These are phyloP conservation scores for Hippophae rhamnoides DNA, from an alignment of 306 rosid species.

Conservation along the genomic window DNA sequence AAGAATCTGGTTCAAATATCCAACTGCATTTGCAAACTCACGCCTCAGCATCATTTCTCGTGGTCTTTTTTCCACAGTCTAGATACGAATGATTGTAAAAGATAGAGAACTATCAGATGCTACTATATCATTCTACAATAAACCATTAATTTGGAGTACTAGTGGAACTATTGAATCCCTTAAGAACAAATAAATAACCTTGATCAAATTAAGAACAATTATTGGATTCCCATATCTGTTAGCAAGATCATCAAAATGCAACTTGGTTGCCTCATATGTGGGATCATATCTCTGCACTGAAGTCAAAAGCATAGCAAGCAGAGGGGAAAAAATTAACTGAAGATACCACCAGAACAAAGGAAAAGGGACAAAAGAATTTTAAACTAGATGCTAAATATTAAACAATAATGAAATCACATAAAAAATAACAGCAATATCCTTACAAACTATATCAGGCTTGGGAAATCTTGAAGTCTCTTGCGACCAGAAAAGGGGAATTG, in stretches of 20 bases:
- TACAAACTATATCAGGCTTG: slow-evolving; percentile 89
- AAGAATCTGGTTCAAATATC: slow-evolving; percentile 75
- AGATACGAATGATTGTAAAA: slow-evolving; percentile 25
- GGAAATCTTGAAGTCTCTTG: slow-evolving; percentile 96
- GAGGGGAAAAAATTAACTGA: slow-evolving; percentile 4
- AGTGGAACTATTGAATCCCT: slow-evolving; percentile 6
- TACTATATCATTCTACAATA: neutral
- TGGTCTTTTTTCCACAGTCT: slow-evolving; percentile 95
- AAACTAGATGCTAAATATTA: neutral
- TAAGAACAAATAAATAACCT: slow-evolving; percentile 36
- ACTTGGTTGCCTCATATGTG: slow-evolving; percentile 78
- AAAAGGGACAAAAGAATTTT: neutral
- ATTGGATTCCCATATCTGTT: slow-evolving; percentile 87
- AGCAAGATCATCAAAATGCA: slow-evolving; percentile 88
- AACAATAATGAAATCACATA: slow-evolving; percentile 4
- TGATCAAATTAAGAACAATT: slow-evolving; percentile 81
- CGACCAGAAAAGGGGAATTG: slow-evolving; percentile 98
- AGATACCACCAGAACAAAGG: slow-evolving; percentile 2
- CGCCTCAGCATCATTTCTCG: slow-evolving; percentile 99
- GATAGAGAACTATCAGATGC: slow-evolving; percentile 4
- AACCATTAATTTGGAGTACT: neutral
- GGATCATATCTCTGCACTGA: slow-evolving; percentile 98
- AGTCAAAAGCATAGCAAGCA: slow-evolving; percentile 13
- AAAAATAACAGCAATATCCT: slow-evolving; percentile 21
- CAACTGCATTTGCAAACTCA: slow-evolving; percentile 85